Evolutionary conservation across 441 rosid species (phyloP).

Genomic region (Erodium trifolium): DNA sequence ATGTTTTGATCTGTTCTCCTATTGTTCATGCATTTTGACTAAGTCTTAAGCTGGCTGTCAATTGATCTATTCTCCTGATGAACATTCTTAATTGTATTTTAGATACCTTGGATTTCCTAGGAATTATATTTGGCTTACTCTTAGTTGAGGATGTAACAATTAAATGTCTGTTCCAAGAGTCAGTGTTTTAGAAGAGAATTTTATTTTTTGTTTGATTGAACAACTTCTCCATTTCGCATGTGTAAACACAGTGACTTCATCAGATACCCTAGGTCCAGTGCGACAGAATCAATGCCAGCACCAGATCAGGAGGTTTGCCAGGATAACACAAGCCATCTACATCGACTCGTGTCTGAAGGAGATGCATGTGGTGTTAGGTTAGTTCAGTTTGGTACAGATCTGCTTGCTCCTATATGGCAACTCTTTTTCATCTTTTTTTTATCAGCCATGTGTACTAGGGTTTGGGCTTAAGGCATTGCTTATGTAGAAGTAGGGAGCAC

Average conservation of each 20-base stretch:
- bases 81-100: too few relatives aligned
- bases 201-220: conserved; percentile 1
- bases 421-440: not conserved
- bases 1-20: conserved; percentile 8
- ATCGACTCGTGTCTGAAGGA: conserved; percentile 74
- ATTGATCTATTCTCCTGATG: not conserved
- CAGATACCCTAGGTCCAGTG: conserved; percentile 46
- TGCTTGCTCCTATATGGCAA: conserved; percentile 14
- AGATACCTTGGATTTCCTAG: not conserved
- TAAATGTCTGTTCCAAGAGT: not conserved
- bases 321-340: conserved; percentile 55
- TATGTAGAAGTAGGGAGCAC: too few relatives aligned
- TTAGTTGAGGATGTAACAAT: not conserved
- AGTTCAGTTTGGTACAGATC: conserved; percentile 23
- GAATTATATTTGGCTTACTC: conserved; percentile 6
- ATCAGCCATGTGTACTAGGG: too few relatives aligned
- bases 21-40: conserved; percentile 2
- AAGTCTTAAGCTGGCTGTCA: not conserved
- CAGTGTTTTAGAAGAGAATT: conserved; percentile 12
- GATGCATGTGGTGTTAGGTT: conserved; percentile 74
- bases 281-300: conserved; percentile 39
- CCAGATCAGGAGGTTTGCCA: conserved; percentile 43
- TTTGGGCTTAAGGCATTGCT: too few relatives aligned
- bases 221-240: conserved; percentile 19
- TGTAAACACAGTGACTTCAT: conserved; percentile 46